These are phyloP conservation scores for Theobroma cacao DNA, from an alignment of 345 rosid genomes.

Conservation along the genomic window DNA sequence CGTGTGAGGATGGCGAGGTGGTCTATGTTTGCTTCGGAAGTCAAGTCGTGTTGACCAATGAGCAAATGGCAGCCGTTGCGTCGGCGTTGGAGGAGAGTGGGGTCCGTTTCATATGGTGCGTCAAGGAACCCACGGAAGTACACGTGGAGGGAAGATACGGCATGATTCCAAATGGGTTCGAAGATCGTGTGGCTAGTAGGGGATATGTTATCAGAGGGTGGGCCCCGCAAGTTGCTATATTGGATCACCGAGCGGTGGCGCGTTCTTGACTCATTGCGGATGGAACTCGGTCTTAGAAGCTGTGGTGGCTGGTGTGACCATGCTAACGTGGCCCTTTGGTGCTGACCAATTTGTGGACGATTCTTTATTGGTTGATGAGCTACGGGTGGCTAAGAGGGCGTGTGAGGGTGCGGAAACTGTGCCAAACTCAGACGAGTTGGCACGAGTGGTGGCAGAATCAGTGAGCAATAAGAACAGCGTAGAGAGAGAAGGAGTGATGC, in stretches of 20 bases:
- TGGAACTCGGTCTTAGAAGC: conserved; percentile 69
- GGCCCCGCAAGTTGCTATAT: conserved; percentile 50
- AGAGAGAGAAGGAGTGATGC: conserved; percentile 24
- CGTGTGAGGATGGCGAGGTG: conserved; percentile 38
- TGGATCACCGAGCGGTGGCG: conserved; percentile 47
- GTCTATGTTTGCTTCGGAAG: conserved; percentile 81
- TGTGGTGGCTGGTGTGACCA: conserved; percentile 40
- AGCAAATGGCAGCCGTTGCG: conserved; percentile 45
- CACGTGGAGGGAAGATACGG: conserved; percentile 13
- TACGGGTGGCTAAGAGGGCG: conserved; percentile 44
- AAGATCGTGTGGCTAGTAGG: conserved; percentile 47
- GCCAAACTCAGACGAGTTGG: conserved; percentile 41
- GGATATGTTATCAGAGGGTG: conserved; percentile 51
- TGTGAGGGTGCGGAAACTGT: conserved; percentile 41
- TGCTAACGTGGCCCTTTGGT: conserved; percentile 71
- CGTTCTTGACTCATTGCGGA: conserved; percentile 65
- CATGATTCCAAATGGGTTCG: conserved; percentile 30
- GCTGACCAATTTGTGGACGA: conserved; percentile 60
- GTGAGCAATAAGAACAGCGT: conserved; percentile 12
- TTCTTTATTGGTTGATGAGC: conserved; percentile 47
- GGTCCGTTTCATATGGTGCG: conserved; percentile 51
- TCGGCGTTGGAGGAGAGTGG: conserved; percentile 45
- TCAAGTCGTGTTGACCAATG: conserved; percentile 38
- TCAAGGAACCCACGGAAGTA: conserved; percentile 21
- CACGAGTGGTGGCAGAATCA: conserved; percentile 28